These are phyloP conservation scores for Chaetomium globosum DNA, from an alignment of 2,329 filamentous ascomycete genomes.

Conservation along the genomic window DNA sequence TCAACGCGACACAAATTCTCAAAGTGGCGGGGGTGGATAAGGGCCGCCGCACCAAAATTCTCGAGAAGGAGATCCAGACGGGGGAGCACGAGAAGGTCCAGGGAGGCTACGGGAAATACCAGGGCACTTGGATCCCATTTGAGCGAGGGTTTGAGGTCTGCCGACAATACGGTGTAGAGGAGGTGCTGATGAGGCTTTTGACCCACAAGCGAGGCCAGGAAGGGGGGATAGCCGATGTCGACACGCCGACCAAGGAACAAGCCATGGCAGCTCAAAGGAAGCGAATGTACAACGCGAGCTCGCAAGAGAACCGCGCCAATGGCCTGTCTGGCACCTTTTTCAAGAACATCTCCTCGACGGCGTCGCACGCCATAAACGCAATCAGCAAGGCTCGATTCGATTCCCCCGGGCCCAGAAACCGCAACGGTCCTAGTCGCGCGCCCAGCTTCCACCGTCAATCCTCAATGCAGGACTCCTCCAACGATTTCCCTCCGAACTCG, in stretches of 20 bases:
- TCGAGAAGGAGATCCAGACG: constrained; percentile 95
- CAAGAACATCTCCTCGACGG: constrained; percentile 92
- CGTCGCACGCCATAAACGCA: constrained; percentile 88
- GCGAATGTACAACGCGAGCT: constrained; percentile 77
- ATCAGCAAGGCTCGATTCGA: constrained; percentile 96
- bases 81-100: constrained; percentile 98
- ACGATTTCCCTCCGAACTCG: constrained; percentile 71
- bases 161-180: constrained; percentile 75
- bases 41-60: constrained; percentile 93
- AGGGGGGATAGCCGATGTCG: constrained; percentile 74
- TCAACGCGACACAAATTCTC: constrained; percentile 97
- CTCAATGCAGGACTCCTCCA: constrained; percentile 68
- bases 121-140: constrained; percentile 98
- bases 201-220: constrained; percentile 81
- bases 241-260: constrained; percentile 97
- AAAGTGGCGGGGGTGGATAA: constrained; percentile 98
- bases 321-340: constrained; percentile 85
- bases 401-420: constrained; percentile 72
- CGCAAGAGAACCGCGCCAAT: constrained; percentile 66
- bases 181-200: constrained; percentile 71
- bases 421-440: constrained; percentile 64
- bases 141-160: constrained; percentile 91
- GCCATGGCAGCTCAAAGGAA: constrained; percentile 96
- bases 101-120: constrained; percentile 97
- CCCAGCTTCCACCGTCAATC: constrained; percentile 72